Percentiles rank a stretch among this genome's conserved stretches.
These are phyloP conservation scores for Arxiozyma slooffiae DNA, from an alignment of 1,139 yeast species.

Conservation along the genomic window DNA sequence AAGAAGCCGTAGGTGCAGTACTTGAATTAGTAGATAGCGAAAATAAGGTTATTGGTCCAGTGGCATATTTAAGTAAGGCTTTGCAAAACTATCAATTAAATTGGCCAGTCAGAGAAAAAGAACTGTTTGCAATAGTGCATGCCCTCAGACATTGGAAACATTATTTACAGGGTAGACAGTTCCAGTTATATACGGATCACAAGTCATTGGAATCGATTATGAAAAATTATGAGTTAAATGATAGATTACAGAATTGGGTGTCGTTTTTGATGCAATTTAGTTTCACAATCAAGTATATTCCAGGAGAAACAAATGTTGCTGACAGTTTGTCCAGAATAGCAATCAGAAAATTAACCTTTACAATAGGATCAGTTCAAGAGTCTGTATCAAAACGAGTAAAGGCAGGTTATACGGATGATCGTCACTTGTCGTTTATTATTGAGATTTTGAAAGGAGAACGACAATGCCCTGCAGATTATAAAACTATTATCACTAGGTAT, in stretches of 20 bases:
- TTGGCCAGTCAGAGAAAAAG: slow-evolving; percentile 1
- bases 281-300: background rate
- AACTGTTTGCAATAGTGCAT: background rate
- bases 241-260: background rate
- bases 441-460: background rate
- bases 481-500: background rate
- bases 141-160: slow-evolving; percentile 1
- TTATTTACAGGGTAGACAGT: background rate
- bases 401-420: background rate
- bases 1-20: too few species aligned
- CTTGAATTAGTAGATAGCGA: background rate
- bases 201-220: background rate
- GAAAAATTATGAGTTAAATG: background rate
- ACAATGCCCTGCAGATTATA: background rate
- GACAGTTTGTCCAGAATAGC: background rate
- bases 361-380: background rate
- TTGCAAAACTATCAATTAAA: background rate
- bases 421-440: background rate
- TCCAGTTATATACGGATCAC: background rate
- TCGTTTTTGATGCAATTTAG: background rate
- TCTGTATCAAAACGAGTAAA: background rate
- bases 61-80: background rate
- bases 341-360: too few species aligned
- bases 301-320: background rate
- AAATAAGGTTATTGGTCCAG: background rate